Base-by-base conservation (phyloP, 2,329 filamentous ascomycete species). In the Exophiala sideris region DNA sequence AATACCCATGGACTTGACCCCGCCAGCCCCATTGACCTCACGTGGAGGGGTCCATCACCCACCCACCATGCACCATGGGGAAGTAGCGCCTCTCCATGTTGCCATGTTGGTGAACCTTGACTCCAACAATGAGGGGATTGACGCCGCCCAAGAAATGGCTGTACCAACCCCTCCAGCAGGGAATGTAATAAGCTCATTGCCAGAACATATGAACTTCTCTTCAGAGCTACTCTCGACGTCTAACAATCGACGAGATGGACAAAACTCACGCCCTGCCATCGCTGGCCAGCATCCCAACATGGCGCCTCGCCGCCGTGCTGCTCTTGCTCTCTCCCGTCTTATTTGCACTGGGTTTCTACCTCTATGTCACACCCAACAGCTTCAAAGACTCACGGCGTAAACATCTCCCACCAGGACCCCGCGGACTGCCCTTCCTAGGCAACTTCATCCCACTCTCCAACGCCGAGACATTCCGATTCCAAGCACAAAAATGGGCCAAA, bases 291-390 rank as follows among this genome's bases (percentile, higher is more conserved):
- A 50, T 51, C 45, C 45, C 36, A 32, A 45, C 34, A 58, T 66
- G 20, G 67, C 68, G 24, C 66, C 67, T 7, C 65, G 67, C 4
- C 66, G 66, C 29, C 61, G 52, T 3, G 51, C 64, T 3, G 57
- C 70, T 10, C 67, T 66, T 7, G 29, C 71, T 35, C 64, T 71
- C 49, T 65, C 70, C 12, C 69, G 68, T 50, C 46, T 11, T 59
- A 11, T 52, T 52, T 21, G 34, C 40, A 11, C 16, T 59, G 14
- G 52, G 48, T 5, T 53, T 59, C 53, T 59, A 59, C 36, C 38
- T 59, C n/a, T 59, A 46, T 40, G 50, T 56, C 21, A 59, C 52
- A 5, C 56, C 56, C n/a, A 59, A 47, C 42, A 39, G 45, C 5
- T 68, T 14, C 66, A 70, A 60, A 42, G 57, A 60, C 33, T 51